A percentile compares a stretch with the other conserved stretches of the same genome.
These are phyloP conservation scores for Alternaria viburni DNA, from an alignment of 2,329 filamentous ascomycete species.

Conservation along the genomic window DNA sequence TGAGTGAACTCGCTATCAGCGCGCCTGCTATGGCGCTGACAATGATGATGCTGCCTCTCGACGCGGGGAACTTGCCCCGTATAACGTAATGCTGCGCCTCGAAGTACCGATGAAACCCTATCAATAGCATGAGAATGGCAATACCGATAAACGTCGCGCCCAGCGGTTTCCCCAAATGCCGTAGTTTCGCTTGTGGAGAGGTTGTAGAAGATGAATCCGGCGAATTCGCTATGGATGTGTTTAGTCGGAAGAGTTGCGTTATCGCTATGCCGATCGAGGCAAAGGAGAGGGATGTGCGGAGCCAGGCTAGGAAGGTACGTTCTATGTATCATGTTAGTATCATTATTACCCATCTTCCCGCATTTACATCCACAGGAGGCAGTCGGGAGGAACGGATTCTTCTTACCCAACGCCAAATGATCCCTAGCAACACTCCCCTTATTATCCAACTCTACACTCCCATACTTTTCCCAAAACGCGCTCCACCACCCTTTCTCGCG, in stretches of 20 bases:
- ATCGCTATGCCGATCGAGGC: constrained; percentile 83
- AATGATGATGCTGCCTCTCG: constrained; percentile 74
- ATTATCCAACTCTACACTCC: constrained; percentile 79
- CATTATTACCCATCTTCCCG: background rate
- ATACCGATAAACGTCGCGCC: constrained; percentile 79
- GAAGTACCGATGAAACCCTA: constrained; percentile 81
- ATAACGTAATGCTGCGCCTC: constrained; percentile 82
- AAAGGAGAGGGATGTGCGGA: constrained; percentile 81
- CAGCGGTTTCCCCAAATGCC: constrained; percentile 44
- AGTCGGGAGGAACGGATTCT: background rate
- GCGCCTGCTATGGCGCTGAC: constrained; percentile 68
- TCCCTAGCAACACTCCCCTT: constrained; percentile 84
- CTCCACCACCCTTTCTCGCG: constrained; percentile 59
- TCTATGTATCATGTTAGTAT: constrained; percentile 56
- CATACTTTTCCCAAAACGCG: constrained; percentile 63
- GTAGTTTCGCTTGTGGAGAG: constrained; percentile 26
- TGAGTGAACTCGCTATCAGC: constrained; percentile 65
- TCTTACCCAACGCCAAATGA: constrained; percentile 76
- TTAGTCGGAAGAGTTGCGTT: constrained; percentile 84
- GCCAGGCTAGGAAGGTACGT: constrained; percentile 84
- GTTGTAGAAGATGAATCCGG: background rate
- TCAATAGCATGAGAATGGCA: constrained; percentile 73
- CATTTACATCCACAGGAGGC: background rate
- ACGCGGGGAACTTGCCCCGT: constrained; percentile 78
- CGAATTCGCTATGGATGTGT: constrained; percentile 62